Evolutionary conservation across 2,329 filamentous ascomycete species (phyloP), one percentile per base, ranked within the genome.

Genomic region (Penicillium palitans): DNA sequence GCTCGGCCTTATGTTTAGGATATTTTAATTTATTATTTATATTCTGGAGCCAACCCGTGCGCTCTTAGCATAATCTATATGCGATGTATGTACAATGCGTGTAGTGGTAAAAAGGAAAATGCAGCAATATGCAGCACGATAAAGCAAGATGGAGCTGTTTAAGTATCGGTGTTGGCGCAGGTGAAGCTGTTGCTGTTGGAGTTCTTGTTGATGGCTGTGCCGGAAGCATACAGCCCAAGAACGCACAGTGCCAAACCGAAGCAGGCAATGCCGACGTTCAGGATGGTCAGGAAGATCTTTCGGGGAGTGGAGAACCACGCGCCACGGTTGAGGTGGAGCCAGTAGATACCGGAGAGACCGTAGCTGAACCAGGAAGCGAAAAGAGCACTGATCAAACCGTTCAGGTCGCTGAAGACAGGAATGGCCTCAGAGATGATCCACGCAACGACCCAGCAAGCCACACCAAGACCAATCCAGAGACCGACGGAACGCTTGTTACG

Each of bases 401-500:
- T 77, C 21, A 91, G 75, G 53, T 86, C 80, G 66, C 84, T 84
- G 76, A 91, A 91, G 51, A 85, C 83, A 3, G 88, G 89, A 6
- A 91, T 86, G 0, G 84, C 84, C 71, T 88, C 84, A 17, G 87
- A 86, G 55, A 91, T 86, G 57, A 90, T 73, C 79, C 85, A 88
- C 1, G 86, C 84, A 19, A 88, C 66, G 4, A 84, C 66, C 84
- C 87, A 90, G 47, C 84, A 74, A n/a, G 69, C 71, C 0, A 80
- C 69, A 3, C 83, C 81, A 40, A 90, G 83, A 6, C 60, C 79
- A 15, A 84, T 65, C 88, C 88, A 90, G n/a, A 80, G 80, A 2
- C 79, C 70, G 62, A 82, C 81, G 9, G 83, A 81, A 1, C 79
- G 63, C 56, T 74, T 75, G 48, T 78, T 84, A 52, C 76, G 75